These are phyloP conservation scores for Fusarium robinianum DNA, from an alignment of 2,329 filamentous ascomycete species.

Conservation along the genomic window DNA sequence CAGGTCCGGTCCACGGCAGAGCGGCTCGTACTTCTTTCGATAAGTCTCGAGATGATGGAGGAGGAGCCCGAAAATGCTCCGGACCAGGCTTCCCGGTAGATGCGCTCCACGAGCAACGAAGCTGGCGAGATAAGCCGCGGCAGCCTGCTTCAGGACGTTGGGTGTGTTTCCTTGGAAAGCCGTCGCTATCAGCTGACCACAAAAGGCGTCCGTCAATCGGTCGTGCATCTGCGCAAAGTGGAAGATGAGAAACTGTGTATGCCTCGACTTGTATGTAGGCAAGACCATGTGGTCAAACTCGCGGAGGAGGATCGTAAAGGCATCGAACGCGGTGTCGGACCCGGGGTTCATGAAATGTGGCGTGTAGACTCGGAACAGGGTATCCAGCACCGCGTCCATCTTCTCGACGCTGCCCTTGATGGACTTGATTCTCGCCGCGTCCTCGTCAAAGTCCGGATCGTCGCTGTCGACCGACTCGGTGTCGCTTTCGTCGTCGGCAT, in stretches of 20 bases:
- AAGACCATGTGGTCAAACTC: conserved; percentile 89
- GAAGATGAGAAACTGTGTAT: conserved; percentile 94
- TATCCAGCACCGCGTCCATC: conserved; percentile 86
- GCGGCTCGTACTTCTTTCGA: conserved; percentile 70
- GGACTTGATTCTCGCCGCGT: conserved; percentile 66
- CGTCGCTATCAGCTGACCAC: conserved; percentile 66
- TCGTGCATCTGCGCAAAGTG: conserved; percentile 88
- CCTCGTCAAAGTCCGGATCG: conserved; percentile 67
- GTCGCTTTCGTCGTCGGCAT: conserved; percentile 66
- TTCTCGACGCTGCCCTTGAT: conserved; percentile 85
- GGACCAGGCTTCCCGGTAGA: conserved; percentile 75
- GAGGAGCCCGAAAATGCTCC: conserved; percentile 79
- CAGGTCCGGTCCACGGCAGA: conserved; percentile 83
- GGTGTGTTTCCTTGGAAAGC: conserved; percentile 65
- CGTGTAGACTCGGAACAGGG: conserved; percentile 82
- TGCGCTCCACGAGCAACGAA: conserved; percentile 91
- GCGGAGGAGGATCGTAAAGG: conserved; percentile 77
- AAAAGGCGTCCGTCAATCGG: conserved; percentile 79
- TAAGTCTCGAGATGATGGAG: conserved; percentile 77
- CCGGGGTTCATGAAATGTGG: conserved; percentile 71
- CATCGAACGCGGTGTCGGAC: conserved; percentile 69
- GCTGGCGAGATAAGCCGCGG: conserved; percentile 89
- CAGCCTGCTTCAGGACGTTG: conserved; percentile 77
- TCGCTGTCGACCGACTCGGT: conserved; percentile 73
- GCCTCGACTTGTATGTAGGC: conserved; percentile 87